Base-by-base conservation (phyloP, 768 basidiomycete species). In the Leccinum imitatum region DNA sequence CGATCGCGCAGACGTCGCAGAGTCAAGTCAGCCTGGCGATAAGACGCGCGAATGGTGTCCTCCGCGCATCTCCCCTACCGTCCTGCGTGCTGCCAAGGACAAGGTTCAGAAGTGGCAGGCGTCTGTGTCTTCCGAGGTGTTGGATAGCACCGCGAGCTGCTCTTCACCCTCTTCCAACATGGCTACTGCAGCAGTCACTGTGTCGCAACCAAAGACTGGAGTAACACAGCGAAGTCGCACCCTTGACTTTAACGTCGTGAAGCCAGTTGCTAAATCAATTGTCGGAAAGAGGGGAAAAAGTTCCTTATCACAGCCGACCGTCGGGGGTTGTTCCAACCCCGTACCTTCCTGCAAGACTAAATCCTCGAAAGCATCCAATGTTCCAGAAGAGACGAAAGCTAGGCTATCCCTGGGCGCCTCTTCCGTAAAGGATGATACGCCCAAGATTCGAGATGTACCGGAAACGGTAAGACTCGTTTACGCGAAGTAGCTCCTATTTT, bases 241-340 rank as follows among this genome's bases (percentile, higher is more conserved):
- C 1, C 71, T 83, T 19, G 73, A 71, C 3, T 84, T 84, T 58
- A 69, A 75, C 7, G 82, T 82, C 21, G 71, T 78, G 47, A 84
- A 84, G 59, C 73, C 75, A 6, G 53, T 63, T 25, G 73, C 67
- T 30, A 62, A 65, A 48, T 66, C 52, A 15, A 53, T 65, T 19
- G 39, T 61, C 15, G 64, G 54, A 6, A 79, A 77, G 59, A 65
- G 46, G 57, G 58, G 35, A 14, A 69, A 57, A 39, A 54, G 59
- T 25, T 55, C 21, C 27, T 13, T 56, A 19, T 56, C 56, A 52
- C 58, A 57, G 14, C n/a, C 47, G 11, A 48, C 30, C 30, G 19
- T 59, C 21, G 56, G 50, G 39, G 50, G 53, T 17, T 44, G 61
- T 57, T 55, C 66, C 10, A 57, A 53, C 31, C 59, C 57, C 19